Percentiles rank a stretch among this genome's conserved stretches.
Evolutionary conservation across 192 early-diverging fungal species (phyloP).

Genomic region (Coemansia sp.): DNA sequence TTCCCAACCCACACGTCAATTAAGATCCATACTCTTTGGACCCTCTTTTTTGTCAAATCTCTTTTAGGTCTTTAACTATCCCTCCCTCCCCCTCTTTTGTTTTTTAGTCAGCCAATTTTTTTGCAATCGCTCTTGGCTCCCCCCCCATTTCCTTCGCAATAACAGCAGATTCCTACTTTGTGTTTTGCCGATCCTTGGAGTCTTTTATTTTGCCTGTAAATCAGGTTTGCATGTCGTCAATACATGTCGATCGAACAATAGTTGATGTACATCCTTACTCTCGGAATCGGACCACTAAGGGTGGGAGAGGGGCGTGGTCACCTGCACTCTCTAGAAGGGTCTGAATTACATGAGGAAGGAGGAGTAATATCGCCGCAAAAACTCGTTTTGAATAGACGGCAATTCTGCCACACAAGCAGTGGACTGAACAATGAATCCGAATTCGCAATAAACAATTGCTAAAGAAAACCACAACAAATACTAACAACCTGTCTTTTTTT

Average conservation of each 20-base stretch:
- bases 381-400: too few species aligned
- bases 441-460: background rate
- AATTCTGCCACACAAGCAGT: too few species aligned
- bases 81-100: background rate
- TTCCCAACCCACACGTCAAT: background rate
- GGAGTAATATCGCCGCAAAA: too few species aligned
- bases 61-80: background rate
- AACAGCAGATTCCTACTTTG: background rate
- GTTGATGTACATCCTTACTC: background rate
- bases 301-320: too few species aligned
- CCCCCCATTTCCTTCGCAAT: background rate
- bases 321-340: too few species aligned
- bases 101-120: too few species aligned
- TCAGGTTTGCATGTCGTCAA: background rate
- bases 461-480: background rate
- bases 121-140: background rate
- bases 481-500: background rate
- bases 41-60: background rate
- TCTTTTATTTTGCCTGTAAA: background rate
- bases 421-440: background rate
- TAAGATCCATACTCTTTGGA: background rate
- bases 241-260: slow-evolving; percentile 2
- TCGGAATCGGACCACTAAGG: too few species aligned
- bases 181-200: background rate
- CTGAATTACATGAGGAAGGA: too few species aligned